Percentiles rank a stretch among this genome's conserved stretches.
Evolutionary conservation across 1,139 yeast species (phyloP).

Genomic region (Diutina siamensis): DNA sequence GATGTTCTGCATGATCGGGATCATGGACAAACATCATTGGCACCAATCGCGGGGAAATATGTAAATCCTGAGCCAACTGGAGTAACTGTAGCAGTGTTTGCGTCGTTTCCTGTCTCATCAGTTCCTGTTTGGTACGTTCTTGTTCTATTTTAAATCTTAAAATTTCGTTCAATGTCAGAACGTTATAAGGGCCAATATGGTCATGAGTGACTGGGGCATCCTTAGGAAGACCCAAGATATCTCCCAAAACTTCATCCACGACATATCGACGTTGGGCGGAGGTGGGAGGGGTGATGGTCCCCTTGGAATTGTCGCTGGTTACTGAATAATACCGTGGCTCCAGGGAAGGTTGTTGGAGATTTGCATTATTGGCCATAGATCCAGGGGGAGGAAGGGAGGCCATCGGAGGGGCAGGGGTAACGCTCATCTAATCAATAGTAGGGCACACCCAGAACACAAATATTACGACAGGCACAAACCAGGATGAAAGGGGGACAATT

Average conservation of each 20-base stretch:
- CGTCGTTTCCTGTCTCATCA: slow-evolving; percentile 2
- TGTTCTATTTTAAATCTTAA: not conserved
- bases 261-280: not conserved
- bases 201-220: not conserved
- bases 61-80: not conserved
- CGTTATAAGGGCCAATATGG: not conserved
- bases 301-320: not conserved
- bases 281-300: slow-evolving; percentile 4
- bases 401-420: slow-evolving; percentile 3
- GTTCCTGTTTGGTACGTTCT: slow-evolving; percentile 4
- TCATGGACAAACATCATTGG: slow-evolving; percentile 5
- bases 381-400: not conserved
- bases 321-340: not conserved
- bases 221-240: slow-evolving; percentile 5
- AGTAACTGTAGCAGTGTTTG: not conserved
- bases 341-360: not conserved
- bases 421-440: not conserved
- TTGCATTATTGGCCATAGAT: not conserved
- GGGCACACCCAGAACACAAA: not conserved
- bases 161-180: slow-evolving; percentile 2
- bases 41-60: not conserved
- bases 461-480: not conserved
- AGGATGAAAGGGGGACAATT: not conserved
- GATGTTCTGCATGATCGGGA: not conserved
- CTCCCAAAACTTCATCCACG: slow-evolving; percentile 2